Evolutionary conservation across 2,329 filamentous ascomycete genomes (phyloP).

Genomic region (Ilyonectria destructans): DNA sequence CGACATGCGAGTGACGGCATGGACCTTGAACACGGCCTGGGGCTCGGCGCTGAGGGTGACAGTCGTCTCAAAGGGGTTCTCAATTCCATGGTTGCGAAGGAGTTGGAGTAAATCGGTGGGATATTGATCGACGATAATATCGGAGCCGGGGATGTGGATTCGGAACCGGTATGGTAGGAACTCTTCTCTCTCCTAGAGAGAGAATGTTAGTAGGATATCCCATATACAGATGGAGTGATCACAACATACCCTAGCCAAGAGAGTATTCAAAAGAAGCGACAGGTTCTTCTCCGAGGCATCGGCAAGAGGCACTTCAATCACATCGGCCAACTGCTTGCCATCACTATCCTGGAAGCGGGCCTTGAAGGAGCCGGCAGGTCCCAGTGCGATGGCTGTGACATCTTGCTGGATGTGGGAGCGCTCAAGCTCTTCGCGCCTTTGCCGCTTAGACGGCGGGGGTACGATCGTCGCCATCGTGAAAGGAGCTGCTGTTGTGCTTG

Average conservation of each 20-base stretch:
- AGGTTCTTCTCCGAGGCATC: conserved; percentile 93
- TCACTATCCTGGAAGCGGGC: conserved; percentile 91
- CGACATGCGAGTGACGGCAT: conserved; percentile 91
- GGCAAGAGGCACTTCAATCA: conserved; percentile 82
- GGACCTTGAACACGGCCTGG: conserved; percentile 94
- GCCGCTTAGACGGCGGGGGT: conserved; percentile 91
- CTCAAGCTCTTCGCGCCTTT: conserved; percentile 83
- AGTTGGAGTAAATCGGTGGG: conserved; percentile 70
- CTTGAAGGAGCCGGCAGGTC: conserved; percentile 82
- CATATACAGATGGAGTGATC: neutral
- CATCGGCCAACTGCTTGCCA: conserved; percentile 79
- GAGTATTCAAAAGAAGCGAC: conserved; percentile 87
- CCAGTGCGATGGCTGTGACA: conserved; percentile 74
- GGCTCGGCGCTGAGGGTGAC: conserved; percentile 77
- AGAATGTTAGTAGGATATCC: conserved; percentile 7
- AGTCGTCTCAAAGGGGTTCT: conserved; percentile 71
- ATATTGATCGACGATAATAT: conserved; percentile 70
- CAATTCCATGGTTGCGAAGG: conserved; percentile 70
- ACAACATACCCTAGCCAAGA: conserved; percentile 79
- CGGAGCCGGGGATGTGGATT: conserved; percentile 70
- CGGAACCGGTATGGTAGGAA: conserved; percentile 75
- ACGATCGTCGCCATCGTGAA: conserved; percentile 81
- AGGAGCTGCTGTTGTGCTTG: conserved; percentile 20
- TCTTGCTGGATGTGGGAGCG: conserved; percentile 83
- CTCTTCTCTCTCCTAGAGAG: conserved; percentile 67